Base-by-base conservation (phyloP, 805 yeast species). In the Ogataea naganishii region DNA sequence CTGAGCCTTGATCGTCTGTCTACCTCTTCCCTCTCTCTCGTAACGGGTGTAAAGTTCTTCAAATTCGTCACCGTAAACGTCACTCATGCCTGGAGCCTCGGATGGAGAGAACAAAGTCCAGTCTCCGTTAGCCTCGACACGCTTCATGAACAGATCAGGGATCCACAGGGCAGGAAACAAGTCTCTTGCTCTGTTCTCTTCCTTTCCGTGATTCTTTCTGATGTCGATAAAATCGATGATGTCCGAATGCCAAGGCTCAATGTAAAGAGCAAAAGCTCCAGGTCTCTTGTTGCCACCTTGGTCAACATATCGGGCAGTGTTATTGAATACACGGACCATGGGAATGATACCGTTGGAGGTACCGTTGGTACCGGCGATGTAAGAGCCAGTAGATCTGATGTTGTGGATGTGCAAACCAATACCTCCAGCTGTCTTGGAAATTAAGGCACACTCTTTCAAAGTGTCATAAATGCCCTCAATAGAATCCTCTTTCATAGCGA, bases 281-380 rank as follows among this genome's bases (percentile, higher is more conserved):
- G 79, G 79, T 51, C 79, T 58, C 55, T 72, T 72, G 53, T 72
- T 72, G 42, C 79, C 79, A 49, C 79, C 79, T 53, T 72, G 79
- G 45, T 72, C 79, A 25, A 72, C 79, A 44, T 72, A 72, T 49
- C 77, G 62, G 21, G 79, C 79, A 23, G 79, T 71, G 48, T 69
- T 71, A 53, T 72, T 72, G 58, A 72, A 72, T 16, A 72, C 79
- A 47, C 77, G 62, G 24, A 72, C 64, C 79, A 72, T 72, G 23
- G 79, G 79, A 38, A 72, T 69, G 30, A 72, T 63, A 38, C 79
- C 79, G 46, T 69, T 72, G 23, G 78, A 72, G 18, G 75, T 69
- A 48, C 79, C 79, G 47, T 72, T 72, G 18, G 78, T 69, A 42
- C 76, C 75, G 27, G 77, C 73, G 44, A 72, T 72, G 48, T 69